phyloP scores from a whole-genome alignment of 129 eudicot species.

The Escallonia rubra region DNA sequence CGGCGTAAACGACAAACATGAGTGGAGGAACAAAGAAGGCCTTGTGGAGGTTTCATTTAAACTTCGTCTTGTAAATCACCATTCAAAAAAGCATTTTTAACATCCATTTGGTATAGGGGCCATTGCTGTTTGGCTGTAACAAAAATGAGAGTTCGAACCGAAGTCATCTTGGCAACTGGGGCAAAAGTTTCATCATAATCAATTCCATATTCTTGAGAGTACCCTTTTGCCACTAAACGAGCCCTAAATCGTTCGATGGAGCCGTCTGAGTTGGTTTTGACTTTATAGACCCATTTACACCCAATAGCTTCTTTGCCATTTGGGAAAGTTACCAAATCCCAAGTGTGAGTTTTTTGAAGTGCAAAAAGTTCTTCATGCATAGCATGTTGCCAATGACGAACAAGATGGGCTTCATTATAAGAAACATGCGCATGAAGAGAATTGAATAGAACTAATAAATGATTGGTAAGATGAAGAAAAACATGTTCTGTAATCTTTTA shows the following conservation, averaged over 20 bases:
- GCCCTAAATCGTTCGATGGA: not conserved
- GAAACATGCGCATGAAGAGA: not conserved
- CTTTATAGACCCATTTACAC: not conserved
- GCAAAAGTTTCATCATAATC: not conserved
- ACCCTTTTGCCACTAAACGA: not conserved
- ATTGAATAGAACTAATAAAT: not conserved
- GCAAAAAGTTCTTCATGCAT: not conserved
- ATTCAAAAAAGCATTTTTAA: not conserved
- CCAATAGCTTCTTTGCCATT: not conserved
- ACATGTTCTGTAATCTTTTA: too few relatives aligned
- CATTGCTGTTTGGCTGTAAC: not conserved
- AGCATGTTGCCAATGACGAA: not conserved
- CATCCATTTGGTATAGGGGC: not conserved
- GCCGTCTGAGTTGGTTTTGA: not conserved
- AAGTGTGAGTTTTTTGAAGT: not conserved
- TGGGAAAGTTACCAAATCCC: not conserved
- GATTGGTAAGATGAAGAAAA: not conserved
- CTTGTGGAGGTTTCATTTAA: not conserved
- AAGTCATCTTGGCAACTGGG: not conserved
- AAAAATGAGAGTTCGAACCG: not conserved
- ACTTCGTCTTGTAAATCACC: not conserved
- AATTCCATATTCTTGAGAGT: constrained; percentile 1
- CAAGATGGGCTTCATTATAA: not conserved
- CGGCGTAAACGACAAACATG: not conserved
- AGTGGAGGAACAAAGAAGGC: not conserved